Conservation (phyloP, 2,329 filamentous ascomycete genomes). For the Metarhizium brunneum region DNA sequence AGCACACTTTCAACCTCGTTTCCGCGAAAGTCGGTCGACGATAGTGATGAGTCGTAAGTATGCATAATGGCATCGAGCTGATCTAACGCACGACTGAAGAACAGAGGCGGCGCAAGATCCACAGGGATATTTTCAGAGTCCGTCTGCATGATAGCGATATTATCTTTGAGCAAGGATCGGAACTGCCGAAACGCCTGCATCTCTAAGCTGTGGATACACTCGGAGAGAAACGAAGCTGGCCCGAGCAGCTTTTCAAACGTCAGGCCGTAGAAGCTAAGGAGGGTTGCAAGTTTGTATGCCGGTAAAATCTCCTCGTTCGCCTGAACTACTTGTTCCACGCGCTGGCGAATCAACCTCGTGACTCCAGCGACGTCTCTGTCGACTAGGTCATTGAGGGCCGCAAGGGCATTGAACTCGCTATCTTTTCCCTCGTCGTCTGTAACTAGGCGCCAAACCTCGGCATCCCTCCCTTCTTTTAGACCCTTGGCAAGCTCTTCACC, state of each 20-base stretch:
- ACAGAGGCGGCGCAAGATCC: slow-evolving; percentile 71
- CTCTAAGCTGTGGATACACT: slow-evolving; percentile 59
- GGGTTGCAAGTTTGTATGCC: slow-evolving; percentile 81
- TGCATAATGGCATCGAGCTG: slow-evolving; percentile 72
- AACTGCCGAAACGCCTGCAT: slow-evolving; percentile 76
- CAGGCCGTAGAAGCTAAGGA: slow-evolving; percentile 78
- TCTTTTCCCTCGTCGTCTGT: slow-evolving; percentile 46
- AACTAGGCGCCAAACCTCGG: slow-evolving; percentile 71
- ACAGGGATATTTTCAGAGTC: slow-evolving; percentile 60
- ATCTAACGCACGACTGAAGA: slow-evolving; percentile 71
- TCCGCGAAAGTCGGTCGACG: slow-evolving; percentile 47
- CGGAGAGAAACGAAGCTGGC: slow-evolving; percentile 56
- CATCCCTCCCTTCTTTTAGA: slow-evolving; percentile 69
- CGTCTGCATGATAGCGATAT: slow-evolving; percentile 63
- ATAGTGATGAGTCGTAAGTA: slow-evolving; percentile 76
- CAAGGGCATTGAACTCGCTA: slow-evolving; percentile 65
- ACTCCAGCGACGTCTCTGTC: slow-evolving; percentile 78
- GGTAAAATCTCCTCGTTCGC: slow-evolving; percentile 83
- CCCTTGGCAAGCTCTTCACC: slow-evolving; percentile 80
- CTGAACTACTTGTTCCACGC: slow-evolving; percentile 85
- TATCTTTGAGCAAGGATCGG: slow-evolving; percentile 69
- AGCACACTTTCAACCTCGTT: slow-evolving; percentile 68
- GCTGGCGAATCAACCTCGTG: slow-evolving; percentile 73
- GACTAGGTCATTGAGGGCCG: slow-evolving; percentile 76
- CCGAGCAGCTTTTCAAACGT: slow-evolving; percentile 79